Evolutionary conservation across 257 asterid species (phyloP).

Genomic region (Capsicum rhomboideum): DNA sequence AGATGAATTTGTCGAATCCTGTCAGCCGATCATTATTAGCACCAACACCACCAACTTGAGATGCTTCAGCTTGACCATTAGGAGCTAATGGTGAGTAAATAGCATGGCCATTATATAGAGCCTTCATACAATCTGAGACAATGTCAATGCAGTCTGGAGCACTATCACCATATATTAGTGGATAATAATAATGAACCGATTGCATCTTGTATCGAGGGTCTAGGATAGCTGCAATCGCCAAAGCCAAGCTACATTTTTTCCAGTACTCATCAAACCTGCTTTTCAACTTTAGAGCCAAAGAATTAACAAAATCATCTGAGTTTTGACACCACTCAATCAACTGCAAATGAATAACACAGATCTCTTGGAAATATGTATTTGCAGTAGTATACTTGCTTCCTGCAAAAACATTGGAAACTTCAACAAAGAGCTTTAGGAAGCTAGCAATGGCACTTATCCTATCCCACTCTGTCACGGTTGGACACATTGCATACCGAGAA

Average conservation of each 20-base stretch:
- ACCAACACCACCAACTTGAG: constrained; percentile 37
- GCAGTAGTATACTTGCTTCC: constrained; percentile 65
- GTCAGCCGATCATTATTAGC: constrained; percentile 49
- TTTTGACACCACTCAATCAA: constrained; percentile 91
- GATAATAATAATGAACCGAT: constrained; percentile 79
- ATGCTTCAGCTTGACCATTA: constrained; percentile 38
- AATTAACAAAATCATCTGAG: constrained; percentile 70
- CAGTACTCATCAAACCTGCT: constrained; percentile 83
- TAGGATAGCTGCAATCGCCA: constrained; percentile 91
- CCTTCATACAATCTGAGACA: constrained; percentile 81
- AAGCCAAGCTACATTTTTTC: constrained; percentile 94
- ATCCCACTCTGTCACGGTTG: constrained; percentile 64
- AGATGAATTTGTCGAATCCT: constrained; percentile 67
- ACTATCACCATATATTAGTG: constrained; percentile 64
- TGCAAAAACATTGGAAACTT: constrained; percentile 59
- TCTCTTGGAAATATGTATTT: constrained; percentile 68
- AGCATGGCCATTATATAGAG: constrained; percentile 76
- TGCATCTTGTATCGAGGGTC: constrained; percentile 91
- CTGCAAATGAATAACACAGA: constrained; percentile 83
- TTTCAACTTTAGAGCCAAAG: constrained; percentile 78
- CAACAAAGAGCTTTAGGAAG: constrained; percentile 72
- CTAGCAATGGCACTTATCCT: constrained; percentile 54
- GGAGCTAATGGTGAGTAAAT: constrained; percentile 54
- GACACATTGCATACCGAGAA: constrained; percentile 43
- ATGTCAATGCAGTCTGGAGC: constrained; percentile 57